Percentiles rank a stretch among this genome's conserved stretches.
Conservation (phyloP, 352 stramenopile species). For the Blastocystis sp. region DNA sequence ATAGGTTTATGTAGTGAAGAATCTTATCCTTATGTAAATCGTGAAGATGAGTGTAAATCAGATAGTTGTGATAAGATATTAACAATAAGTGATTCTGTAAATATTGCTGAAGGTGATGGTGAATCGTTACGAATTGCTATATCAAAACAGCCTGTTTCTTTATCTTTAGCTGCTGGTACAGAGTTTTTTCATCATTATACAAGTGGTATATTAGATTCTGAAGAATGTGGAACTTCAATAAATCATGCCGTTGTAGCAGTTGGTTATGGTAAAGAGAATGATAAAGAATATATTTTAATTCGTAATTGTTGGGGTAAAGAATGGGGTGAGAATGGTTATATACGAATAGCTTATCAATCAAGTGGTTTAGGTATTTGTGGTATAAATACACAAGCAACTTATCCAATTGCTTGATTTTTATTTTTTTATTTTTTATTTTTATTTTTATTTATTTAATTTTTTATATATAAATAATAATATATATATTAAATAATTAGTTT, state of each 20-base stretch:
- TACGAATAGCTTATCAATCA: slow-evolving; percentile 60
- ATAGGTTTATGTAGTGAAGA: slow-evolving; percentile 71
- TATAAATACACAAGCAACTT: slow-evolving; percentile 60
- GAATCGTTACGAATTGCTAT: slow-evolving; percentile 64
- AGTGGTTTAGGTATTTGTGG: slow-evolving; percentile 61
- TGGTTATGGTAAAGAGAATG: slow-evolving; percentile 70
- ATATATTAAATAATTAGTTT: too few species aligned
- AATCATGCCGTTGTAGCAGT: slow-evolving; percentile 87
- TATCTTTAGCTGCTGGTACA: slow-evolving; percentile 76
- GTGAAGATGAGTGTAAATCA: slow-evolving; percentile 49
- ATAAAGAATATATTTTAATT: slow-evolving; percentile 71
- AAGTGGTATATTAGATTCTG: slow-evolving; percentile 61
- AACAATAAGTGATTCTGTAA: slow-evolving; percentile 62
- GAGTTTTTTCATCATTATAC: slow-evolving; percentile 84
- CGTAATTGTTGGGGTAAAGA: slow-evolving; percentile 81
- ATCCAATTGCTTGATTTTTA: too few species aligned
- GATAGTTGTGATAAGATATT: slow-evolving; percentile 45
- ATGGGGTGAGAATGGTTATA: slow-evolving; percentile 72
- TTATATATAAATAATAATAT: too few species aligned
- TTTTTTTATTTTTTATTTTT: too few species aligned
- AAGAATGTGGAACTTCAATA: slow-evolving; percentile 63
- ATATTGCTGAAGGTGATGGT: slow-evolving; percentile 60
- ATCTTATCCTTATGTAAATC: slow-evolving; percentile 76
- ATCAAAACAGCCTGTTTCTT: slow-evolving; percentile 68
- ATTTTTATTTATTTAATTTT: too few species aligned